Percentiles rank a stretch among this genome's conserved stretches.
Conservation (phyloP, 805 yeast genomes). For the Zygoascus bituminiphila region DNA sequence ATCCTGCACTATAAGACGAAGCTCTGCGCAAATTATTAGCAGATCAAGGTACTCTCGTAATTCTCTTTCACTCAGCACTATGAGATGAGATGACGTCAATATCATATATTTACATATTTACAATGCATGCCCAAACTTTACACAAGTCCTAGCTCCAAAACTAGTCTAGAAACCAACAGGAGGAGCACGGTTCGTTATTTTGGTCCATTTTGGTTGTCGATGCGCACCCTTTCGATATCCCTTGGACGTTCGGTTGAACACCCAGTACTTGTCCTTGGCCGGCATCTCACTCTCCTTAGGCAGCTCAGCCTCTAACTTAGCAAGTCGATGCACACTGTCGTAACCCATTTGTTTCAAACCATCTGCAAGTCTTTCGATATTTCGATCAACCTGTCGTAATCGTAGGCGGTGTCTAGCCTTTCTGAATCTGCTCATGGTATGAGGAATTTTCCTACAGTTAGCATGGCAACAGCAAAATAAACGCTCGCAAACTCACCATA, state of each 20-base stretch:
- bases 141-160: no score
- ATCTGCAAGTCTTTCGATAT: constrained; percentile 54
- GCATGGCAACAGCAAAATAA: constrained; percentile 1
- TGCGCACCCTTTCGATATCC: constrained; percentile 87
- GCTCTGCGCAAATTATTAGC: no score
- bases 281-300: constrained; percentile 80
- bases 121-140: not conserved
- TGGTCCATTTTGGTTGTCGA: constrained; percentile 78
- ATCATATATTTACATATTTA: constrained; percentile 4
- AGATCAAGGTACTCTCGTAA: no score
- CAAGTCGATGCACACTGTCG: constrained; percentile 29
- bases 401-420: constrained; percentile 80
- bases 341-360: constrained; percentile 35
- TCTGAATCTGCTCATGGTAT: constrained; percentile 71
- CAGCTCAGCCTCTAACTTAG: constrained; percentile 35
- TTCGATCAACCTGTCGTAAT: constrained; percentile 71
- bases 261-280: constrained; percentile 78
- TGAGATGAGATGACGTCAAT: no score
- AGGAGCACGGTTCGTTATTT: constrained; percentile 66
- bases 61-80: no score
- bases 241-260: constrained; percentile 63
- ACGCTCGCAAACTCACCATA: constrained; percentile 46
- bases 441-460: constrained; percentile 52
- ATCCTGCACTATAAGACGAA: no score
- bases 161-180: constrained; percentile 55